Evolutionary conservation across 1,284 basidiomycete species (phyloP), one percentile per base, ranked within the genome.

Genomic region (Malassezia caprae): DNA sequence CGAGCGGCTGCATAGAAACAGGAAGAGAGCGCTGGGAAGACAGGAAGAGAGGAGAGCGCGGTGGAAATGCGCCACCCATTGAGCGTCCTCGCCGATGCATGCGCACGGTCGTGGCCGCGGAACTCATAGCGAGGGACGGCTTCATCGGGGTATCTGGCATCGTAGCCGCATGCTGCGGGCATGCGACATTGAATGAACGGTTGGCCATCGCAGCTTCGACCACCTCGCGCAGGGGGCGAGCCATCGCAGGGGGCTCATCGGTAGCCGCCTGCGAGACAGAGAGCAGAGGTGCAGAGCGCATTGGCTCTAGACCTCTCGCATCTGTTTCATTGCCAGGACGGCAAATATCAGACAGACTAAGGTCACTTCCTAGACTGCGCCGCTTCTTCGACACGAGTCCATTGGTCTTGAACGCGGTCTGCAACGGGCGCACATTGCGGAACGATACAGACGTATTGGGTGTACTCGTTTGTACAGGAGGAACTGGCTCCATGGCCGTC

Each of bases 71-170:
- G 21, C 49, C 50, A 12, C 55, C 55, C 55, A 57, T 57, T 10
- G 55, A 57, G 12, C 44, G 17, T 3, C 55, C 55, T 30, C 55
- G 55, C n/a, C 55, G 55, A 30, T 57, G 55, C 26, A 41, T 43
- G 24, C 50, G 43, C 13, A 32, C 49, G 12, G 34, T n/a, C 21
- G 44, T 48, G 10, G 37, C 39, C 8, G 50, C 47, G 7, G 44
- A 37, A 10, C 31, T 15, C 48, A 56, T 51, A 13, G 40, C 28
- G 23, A 47, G 31, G 27, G 34, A 12, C 19, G 55, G 68, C 60
- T 74, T 74, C 58, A 74, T 65, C 0, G 76, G 76, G 3, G 76
- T 77, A 49, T 77, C 76, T 15, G 76, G 76, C 76, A 77, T 77
- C 8, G 34, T 27, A 5, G 46, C 39, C 8, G 62, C 41, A 37